phyloP scores from a whole-genome alignment of 1,139 yeast genomes.

The Suhomyces bribrorum region DNA sequence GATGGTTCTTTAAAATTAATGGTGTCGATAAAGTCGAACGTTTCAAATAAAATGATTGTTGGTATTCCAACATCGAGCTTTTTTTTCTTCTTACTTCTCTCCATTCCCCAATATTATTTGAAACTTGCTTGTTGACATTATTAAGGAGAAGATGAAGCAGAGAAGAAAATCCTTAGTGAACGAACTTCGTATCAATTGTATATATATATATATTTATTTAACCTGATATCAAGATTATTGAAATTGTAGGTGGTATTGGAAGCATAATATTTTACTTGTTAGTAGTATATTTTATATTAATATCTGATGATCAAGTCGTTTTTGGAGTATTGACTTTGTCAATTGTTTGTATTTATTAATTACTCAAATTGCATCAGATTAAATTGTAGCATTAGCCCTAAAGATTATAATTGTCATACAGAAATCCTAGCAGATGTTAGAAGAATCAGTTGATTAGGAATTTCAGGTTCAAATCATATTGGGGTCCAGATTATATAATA shows the following conservation, averaged over 20 bases:
- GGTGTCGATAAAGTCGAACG: slow-evolving; percentile 11
- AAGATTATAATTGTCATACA: too few species aligned
- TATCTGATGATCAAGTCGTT: too few species aligned
- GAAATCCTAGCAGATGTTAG: too few species aligned
- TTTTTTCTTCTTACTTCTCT: slow-evolving; percentile 9
- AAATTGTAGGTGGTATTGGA: neutral
- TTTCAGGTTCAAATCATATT: too few species aligned
- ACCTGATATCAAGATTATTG: neutral
- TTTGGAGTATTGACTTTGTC: too few species aligned
- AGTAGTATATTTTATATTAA: too few species aligned
- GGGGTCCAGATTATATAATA: too few species aligned
- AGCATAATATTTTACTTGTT: too few species aligned
- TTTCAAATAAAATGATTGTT: slow-evolving; percentile 13
- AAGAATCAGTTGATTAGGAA: too few species aligned
- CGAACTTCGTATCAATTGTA: slow-evolving; percentile 5
- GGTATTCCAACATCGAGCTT: slow-evolving; percentile 8
- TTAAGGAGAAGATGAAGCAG: slow-evolving; percentile 7
- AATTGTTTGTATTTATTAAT: too few species aligned
- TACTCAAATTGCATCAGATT: too few species aligned
- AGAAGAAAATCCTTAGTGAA: slow-evolving; percentile 1
- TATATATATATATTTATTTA: slow-evolving; percentile 4
- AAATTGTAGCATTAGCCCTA: too few species aligned
- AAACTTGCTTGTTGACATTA: slow-evolving; percentile 10
- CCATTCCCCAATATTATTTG: slow-evolving; percentile 5
- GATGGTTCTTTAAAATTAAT: slow-evolving; percentile 11